Percentiles rank a stretch among this genome's conserved stretches.
phyloP scores from a whole-genome alignment of 306 rosid genomes.

The Glycine soja region DNA sequence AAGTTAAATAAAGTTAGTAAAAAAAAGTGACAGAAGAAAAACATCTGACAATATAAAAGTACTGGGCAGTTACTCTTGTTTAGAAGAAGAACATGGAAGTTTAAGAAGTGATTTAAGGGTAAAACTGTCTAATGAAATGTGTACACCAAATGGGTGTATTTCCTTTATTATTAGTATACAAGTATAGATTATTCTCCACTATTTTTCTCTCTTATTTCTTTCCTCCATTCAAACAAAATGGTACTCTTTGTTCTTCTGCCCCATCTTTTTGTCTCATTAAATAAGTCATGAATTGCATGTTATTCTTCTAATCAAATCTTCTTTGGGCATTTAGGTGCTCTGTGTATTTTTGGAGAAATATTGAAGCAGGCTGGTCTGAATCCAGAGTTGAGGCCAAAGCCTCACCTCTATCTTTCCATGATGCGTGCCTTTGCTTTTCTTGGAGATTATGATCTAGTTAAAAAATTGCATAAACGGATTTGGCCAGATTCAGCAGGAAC shows the following conservation, averaged over 20 bases:
- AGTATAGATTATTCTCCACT: too few relatives aligned
- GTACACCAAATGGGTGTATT: too few relatives aligned
- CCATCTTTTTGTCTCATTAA: slow-evolving; percentile 28
- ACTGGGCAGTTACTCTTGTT: too few relatives aligned
- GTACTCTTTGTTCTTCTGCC: background rate
- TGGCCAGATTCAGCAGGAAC: slow-evolving; percentile 79
- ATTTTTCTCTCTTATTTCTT: background rate
- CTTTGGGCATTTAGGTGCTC: slow-evolving; percentile 63
- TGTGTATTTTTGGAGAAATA: slow-evolving; percentile 83
- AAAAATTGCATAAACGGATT: slow-evolving; percentile 67
- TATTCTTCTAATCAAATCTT: slow-evolving; percentile 26
- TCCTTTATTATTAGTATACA: too few relatives aligned
- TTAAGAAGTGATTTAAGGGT: too few relatives aligned
- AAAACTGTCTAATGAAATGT: too few relatives aligned
- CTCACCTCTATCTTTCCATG: slow-evolving; percentile 90
- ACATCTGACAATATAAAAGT: too few relatives aligned
- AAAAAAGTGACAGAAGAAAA: too few relatives aligned
- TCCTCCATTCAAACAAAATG: background rate
- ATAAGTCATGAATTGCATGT: slow-evolving; percentile 12
- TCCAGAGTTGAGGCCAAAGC: slow-evolving; percentile 75
- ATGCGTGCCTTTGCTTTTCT: slow-evolving; percentile 73
- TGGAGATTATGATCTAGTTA: slow-evolving; percentile 75
- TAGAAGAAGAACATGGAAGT: too few relatives aligned
- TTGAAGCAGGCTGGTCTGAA: slow-evolving; percentile 69
- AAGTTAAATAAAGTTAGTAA: too few relatives aligned